Base-by-base conservation (phyloP, 306 rosid genomes). In the Cucumis hystrix region DNA sequence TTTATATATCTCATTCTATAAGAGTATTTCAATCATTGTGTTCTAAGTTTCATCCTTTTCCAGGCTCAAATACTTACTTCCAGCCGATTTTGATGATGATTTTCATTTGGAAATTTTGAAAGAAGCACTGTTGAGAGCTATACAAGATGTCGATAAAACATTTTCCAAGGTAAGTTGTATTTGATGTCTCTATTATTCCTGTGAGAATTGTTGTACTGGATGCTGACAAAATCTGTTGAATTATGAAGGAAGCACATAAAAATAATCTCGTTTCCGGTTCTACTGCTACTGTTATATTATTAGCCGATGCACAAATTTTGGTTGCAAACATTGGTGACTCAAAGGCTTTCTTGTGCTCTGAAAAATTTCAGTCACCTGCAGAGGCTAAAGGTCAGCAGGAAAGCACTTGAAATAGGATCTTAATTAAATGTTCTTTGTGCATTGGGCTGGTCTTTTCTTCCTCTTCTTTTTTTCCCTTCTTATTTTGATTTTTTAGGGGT, bases 291-390 rank as follows among this genome's bases (percentile, higher is more conserved):
- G 43, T 91, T 77, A 79, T 85, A 72, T 82, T 95, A 79, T 68
- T 92, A 70, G 97, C 96, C 21, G 95, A 92, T 71, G 98, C 88
- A 81, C 93, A 92, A 78, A 85, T 92, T 80, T 87, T 95, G 88
- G 96, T 89, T 82, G 98, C 97, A 63, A 95, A 95, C 81, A 81
- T 95, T 82, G 98, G 98, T 85, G 98, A 95, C 84, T 92, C 96
- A 25, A 92, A 95, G 86, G 96, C 95, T 57, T 86, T 94, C 66
- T 82, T 95, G 87, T 95, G 98, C 89, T 87, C 97, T 33, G 92
- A 92, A 85, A 92, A 79, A 39, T 86, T 88, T 76, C 93, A 74
- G 81, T 80, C 98, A 73, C 92, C 86, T 66, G 79, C 87, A 66
- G 93, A 95, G 89, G 98, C 97, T 76, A 95, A 89, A 90, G 95